These are phyloP conservation scores for Oldenlandia corymbosa DNA, from an alignment of 257 asterid species.

Conservation along the genomic window DNA sequence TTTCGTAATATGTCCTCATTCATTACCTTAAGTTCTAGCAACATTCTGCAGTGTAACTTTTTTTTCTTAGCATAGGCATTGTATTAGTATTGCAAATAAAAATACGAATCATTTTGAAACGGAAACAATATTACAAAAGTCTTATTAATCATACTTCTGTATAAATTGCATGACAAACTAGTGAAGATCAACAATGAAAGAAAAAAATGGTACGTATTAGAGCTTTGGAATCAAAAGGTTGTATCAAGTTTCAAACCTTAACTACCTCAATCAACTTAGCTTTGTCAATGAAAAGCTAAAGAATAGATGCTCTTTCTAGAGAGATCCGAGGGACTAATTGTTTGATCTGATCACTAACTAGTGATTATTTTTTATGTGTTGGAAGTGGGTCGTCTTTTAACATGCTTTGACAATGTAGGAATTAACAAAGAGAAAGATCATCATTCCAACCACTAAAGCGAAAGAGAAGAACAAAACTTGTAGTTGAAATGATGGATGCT, in stretches of 20 bases:
- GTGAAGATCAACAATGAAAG: no score
- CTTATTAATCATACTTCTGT: no score
- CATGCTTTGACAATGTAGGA: neutral
- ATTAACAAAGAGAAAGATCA: neutral
- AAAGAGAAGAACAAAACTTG: neutral
- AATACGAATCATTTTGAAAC: no score
- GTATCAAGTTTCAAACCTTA: conserved; percentile 9
- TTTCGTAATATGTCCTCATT: neutral
- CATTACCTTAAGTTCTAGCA: neutral
- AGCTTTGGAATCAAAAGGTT: neutral
- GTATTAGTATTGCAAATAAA: no score
- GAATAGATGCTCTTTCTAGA: conserved; percentile 1
- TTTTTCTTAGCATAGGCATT: no score
- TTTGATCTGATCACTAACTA: no score
- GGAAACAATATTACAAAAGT: no score
- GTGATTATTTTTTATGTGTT: no score
- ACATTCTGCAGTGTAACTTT: neutral
- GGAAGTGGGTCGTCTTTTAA: no score
- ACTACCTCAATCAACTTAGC: conserved; percentile 11
- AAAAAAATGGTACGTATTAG: no score
- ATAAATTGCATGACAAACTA: no score
- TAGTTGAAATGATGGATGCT: neutral
- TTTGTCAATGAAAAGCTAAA: conserved; percentile 10
- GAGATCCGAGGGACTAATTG: neutral
- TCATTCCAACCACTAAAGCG: neutral